Base-by-base conservation (phyloP, 2,329 filamentous ascomycete species). In the Colletotrichum sp. region DNA sequence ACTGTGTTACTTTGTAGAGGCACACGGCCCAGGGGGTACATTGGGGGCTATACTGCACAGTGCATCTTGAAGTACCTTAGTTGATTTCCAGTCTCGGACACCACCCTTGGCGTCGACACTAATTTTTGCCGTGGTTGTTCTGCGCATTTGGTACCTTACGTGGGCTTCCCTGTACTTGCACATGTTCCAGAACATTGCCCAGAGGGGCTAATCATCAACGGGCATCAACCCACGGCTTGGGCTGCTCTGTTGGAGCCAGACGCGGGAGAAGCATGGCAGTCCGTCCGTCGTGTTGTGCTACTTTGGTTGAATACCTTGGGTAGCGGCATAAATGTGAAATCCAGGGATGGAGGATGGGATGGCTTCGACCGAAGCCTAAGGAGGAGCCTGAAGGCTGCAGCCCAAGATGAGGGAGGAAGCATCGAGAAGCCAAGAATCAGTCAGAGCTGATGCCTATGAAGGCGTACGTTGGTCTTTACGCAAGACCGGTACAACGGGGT, bases 101-200 rank as follows among this genome's bases (percentile, higher is more conserved):
- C 61, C 32, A 63, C 61, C 21, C 62, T 65, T 52, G 36, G 38
- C 38, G 28, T 30, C 18, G 28, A 62, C 18, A 30, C 43, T 52
- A 52, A 52, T 21, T 52, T 21, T 10, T 21, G 43, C 43, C 43
- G 43, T 52, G 43, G 43, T 21, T 52, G 43, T 13, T 52, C 43
- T 52, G 43, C 43, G 43, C 43, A 13, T 52, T 52, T 52, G 43
- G 43, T 21, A 52, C 43, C 43, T 52, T 36, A 36, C 58, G 26
- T 62, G 58, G 58, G 26, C 18, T 56, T 18, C 65, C 65, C 65
- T 56, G 56, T 13, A 26, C 24, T 32, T 8, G 18, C 36, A 13
- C 66, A 18, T 58, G 43, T 63, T 70, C 71, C 56, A 73, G 71
- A 70, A 73, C n/a, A 73, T 70, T 70, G 16, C 56, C 71, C 62